Conservation (phyloP, 768 basidiomycete genomes). For the Amanita polypyramis region DNA sequence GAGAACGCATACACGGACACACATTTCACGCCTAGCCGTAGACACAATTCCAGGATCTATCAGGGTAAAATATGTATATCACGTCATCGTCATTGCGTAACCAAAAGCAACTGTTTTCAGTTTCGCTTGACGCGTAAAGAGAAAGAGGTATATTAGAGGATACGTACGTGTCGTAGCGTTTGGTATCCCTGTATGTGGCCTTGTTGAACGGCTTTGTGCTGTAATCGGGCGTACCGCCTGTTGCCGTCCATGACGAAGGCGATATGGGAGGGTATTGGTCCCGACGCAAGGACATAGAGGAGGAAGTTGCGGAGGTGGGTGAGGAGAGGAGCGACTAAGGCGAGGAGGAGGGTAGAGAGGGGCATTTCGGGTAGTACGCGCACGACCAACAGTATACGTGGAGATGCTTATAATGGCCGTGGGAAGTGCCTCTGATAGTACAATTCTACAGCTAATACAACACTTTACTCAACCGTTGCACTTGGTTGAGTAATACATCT, state of each 20-base stretch:
- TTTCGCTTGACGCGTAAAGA: neutral
- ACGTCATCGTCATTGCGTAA: neutral
- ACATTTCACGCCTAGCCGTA: slow-evolving; percentile 67
- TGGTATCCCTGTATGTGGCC: slow-evolving; percentile 84
- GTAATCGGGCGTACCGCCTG: slow-evolving; percentile 71
- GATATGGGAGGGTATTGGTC: slow-evolving; percentile 83
- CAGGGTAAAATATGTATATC: neutral
- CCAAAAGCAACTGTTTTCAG: neutral
- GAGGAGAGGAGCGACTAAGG: neutral
- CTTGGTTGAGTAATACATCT: slow-evolving; percentile 77
- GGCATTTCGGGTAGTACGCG: neutral
- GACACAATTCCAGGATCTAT: slow-evolving; percentile 79
- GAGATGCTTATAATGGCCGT: neutral
- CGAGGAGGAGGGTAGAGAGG: slow-evolving; percentile 1
- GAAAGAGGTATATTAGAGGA: neutral
- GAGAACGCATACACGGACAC: slow-evolving; percentile 97
- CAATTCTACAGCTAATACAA: slow-evolving; percentile 30
- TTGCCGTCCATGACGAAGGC: slow-evolving; percentile 99
- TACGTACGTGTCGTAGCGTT: slow-evolving; percentile 64
- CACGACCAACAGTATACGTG: too few relatives aligned
- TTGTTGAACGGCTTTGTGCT: slow-evolving; percentile 52
- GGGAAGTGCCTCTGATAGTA: slow-evolving; percentile 5
- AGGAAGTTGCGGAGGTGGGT: slow-evolving; percentile 31
- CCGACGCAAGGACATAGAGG: slow-evolving; percentile 60
- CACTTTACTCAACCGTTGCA: slow-evolving; percentile 88